Evolutionary conservation across 345 rosid genomes (phyloP), one percentile per base, ranked within the genome.

Genomic region (Hibiscus tridactylites): DNA sequence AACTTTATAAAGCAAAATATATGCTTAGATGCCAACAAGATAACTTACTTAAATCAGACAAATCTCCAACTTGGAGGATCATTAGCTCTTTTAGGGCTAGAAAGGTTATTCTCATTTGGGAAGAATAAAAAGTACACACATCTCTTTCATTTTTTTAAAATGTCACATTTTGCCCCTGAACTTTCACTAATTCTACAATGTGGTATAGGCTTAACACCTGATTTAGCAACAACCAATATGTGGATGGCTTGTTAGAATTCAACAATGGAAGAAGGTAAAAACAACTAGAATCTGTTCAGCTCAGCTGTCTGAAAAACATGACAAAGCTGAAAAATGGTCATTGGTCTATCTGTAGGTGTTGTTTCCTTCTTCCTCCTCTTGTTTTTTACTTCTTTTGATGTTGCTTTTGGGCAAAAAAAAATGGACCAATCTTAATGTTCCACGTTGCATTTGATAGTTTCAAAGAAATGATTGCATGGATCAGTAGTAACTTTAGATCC

Each of bases 401-500:
- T 49, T 17, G 11, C 52, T 72, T 62, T 62, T 10, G 17, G 68
- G 44, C 42, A 39, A 8, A 31, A 61, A 61, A 71, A 33, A 65
- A 37, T 44, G 58, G 65, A 65, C 71, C 75, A 76, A 72, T 49
- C 74, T 83, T 75, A 76, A 73, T n/a, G n/a, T 13, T 26, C 28
- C 73, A 70, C 73, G 73, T 70, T n/a, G 2, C 73, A 37, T 33
- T 35, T 70, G 60, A 9, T 10, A 53, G 52, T 21, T 70, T 57
- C 73, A 71, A 26, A 71, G 54, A 15, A 60, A 71, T 71, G 64
- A 71, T 71, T 71, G 65, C 39, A 5, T 21, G 16, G 53, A 58
- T 71, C 56, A 24, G n/a, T 28, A 28, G 47, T 28, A 9, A 71
- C 65, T 21, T 46, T 24, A 6, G 67, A 31, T 54, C 19, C 66